Evolutionary conservation across 1,139 yeast species (phyloP), one percentile per base, ranked within the genome.

Genomic region (Suhomyces yuchorum): DNA sequence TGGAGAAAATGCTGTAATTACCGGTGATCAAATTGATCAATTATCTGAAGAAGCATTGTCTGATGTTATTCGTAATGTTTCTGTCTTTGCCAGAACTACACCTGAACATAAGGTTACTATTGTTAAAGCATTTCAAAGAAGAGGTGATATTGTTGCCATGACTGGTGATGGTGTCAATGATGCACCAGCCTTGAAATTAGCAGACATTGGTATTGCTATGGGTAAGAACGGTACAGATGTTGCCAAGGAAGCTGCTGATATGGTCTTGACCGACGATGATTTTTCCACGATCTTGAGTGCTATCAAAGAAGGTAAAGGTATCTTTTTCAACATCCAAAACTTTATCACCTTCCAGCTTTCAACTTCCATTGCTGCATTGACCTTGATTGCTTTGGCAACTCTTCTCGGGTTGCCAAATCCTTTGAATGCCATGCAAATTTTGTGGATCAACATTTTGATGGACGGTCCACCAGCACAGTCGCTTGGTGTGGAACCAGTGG

Each of bases 401-500:
- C 72, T 91, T 48, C 84, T 91, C 61, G 89, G 91, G 39, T 75
- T 92, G 51, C 97, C 97, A 45, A 92, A 91, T 59, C 99, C 99
- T n/a, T 78, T 93, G 57, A 93, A 93, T 65, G 97, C 99, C 20
- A 93, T 93, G 98, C 98, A 93, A 72, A 93, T 93, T 57, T 75
- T 93, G 59, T 93, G 98, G 97, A 93, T 93, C 64, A 92, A 93
- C 65, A 93, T 93, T 50, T 78, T 93, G 54, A 93, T 93, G 99
- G 99, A 93, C 70, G 99, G 99, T 0, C 99, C 99, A 8, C 99
- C 99, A 3, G 99, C 99, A 0, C 99, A 93, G 68, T 88, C 96
- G 0, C 76, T 93, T 43, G 98, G 99, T 47, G 98, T 93, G 28
- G 99, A 93, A 69, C 96, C 97, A 1, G 98, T 92, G 20, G 98